Evolutionary conservation across 2,329 filamentous ascomycete species (phyloP).

Genomic region (Pseudopithomyces maydicus): DNA sequence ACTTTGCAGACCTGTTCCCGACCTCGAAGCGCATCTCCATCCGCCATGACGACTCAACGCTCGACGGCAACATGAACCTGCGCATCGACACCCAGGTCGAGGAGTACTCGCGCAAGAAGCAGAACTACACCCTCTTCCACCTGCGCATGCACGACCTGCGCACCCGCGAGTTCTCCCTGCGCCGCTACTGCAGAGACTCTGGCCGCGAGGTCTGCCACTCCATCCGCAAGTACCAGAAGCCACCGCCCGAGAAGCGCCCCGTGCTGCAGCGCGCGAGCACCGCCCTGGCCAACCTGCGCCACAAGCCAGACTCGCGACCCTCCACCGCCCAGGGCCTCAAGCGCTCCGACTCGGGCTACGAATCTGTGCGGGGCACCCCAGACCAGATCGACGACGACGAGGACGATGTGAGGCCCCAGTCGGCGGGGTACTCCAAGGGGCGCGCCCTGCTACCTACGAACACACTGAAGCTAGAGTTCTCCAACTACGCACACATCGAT

Average conservation of each 20-base stretch:
- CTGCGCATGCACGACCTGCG: constrained; percentile 91
- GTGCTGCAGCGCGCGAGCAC: constrained; percentile 64
- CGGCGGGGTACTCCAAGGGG: constrained; percentile 45
- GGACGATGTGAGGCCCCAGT: constrained; percentile 36
- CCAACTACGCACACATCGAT: constrained; percentile 93
- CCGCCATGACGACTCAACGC: constrained; percentile 85
- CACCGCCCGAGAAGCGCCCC: constrained; percentile 56
- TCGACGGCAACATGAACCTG: constrained; percentile 96
- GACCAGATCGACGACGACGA: too few species aligned
- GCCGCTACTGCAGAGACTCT: constrained; percentile 89
- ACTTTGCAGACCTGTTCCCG: constrained; percentile 86
- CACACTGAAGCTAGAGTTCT: constrained; percentile 88
- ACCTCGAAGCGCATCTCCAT: constrained; percentile 81
- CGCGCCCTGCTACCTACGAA: constrained; percentile 65
- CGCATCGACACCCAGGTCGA: constrained; percentile 79
- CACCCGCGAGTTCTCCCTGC: constrained; percentile 84
- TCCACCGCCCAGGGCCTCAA: constrained; percentile 51
- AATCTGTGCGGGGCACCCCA: constrained; percentile 47
- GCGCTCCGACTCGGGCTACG: constrained; percentile 65
- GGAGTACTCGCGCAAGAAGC: constrained; percentile 60
- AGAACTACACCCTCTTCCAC: constrained; percentile 83
- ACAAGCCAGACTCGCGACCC: constrained; percentile 59
- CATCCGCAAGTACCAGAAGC: constrained; percentile 69
- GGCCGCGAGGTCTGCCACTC: constrained; percentile 91
- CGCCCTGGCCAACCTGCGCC: constrained; percentile 60